A percentile compares a stretch with the other conserved stretches of the same genome.
Evolutionary conservation across 106 monocot species (phyloP).

Genomic region (Hemerocallis citrina): DNA sequence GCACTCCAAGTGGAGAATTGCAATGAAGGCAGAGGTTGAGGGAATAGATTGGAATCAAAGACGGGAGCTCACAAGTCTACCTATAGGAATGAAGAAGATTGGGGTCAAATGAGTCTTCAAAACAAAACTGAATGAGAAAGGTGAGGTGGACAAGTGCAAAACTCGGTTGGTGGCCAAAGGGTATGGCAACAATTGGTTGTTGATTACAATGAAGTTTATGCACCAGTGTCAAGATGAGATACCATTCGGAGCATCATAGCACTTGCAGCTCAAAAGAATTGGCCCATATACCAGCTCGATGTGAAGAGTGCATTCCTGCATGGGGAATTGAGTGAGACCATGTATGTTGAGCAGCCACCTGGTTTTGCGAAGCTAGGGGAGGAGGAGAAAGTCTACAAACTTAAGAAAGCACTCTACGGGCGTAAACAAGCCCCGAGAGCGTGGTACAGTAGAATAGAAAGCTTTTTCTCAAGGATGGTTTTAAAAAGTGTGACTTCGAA

Average conservation of each 20-base stretch:
- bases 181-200: background rate
- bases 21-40: background rate
- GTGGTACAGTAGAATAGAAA: conserved; percentile 5
- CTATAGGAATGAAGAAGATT: background rate
- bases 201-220: background rate
- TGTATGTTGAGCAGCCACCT: conserved; percentile 3
- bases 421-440: conserved; percentile 3
- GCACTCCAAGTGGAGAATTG: background rate
- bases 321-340: conserved; percentile 1
- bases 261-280: background rate
- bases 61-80: background rate
- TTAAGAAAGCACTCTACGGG: conserved; percentile 10
- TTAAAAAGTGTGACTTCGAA: background rate
- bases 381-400: background rate
- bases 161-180: too few species aligned
- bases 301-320: conserved; percentile 13
- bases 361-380: background rate
- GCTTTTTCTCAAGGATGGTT: background rate
- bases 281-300: background rate
- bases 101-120: background rate
- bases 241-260: conserved; percentile 4
- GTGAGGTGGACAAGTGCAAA: background rate
- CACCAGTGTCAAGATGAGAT: background rate
- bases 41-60: background rate
- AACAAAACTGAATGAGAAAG: background rate